Percentiles rank a stretch among this genome's conserved stretches.
phyloP scores from a whole-genome alignment of 768 basidiomycete species.

The Lactarius akahatsu region DNA sequence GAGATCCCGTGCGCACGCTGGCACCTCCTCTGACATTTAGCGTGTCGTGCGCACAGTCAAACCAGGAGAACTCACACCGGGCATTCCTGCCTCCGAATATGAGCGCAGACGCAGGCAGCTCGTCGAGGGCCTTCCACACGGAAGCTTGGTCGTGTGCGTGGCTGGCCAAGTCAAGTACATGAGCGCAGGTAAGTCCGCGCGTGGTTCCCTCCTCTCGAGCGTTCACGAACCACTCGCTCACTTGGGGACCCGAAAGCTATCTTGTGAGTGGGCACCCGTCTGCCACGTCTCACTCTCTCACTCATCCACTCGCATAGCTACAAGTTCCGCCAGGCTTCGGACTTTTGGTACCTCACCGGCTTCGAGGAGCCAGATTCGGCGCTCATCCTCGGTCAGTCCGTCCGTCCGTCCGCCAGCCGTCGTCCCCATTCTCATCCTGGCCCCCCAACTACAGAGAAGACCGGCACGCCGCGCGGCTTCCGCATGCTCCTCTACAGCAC shows the following conservation, averaged over 20 bases:
- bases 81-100: slow-evolving; percentile 46
- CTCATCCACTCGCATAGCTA: slow-evolving; percentile 56
- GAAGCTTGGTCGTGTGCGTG: slow-evolving; percentile 44
- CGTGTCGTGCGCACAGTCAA: slow-evolving; percentile 27
- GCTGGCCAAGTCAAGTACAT: slow-evolving; percentile 48
- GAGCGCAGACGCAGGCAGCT: slow-evolving; percentile 41
- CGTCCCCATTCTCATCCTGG: slow-evolving; percentile 13
- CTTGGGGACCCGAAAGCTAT: neutral
- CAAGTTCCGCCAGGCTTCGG: slow-evolving; percentile 89
- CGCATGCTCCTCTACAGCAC: slow-evolving; percentile 81
- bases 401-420: neutral
- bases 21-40: neutral
- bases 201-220: neutral
- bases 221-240: neutral
- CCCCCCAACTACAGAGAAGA: slow-evolving; percentile 53
- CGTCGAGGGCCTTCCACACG: slow-evolving; percentile 43
- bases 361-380: slow-evolving; percentile 93
- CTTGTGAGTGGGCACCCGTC: neutral
- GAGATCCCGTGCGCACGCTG: neutral
- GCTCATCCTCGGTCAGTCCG: slow-evolving; percentile 66
- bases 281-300: neutral
- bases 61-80: slow-evolving; percentile 43
- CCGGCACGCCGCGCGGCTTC: slow-evolving; percentile 71
- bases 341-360: slow-evolving; percentile 96
- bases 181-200: slow-evolving; percentile 33